phyloP scores from a whole-genome alignment of 164 flowering plant genomes.

The Umbellularia californica region DNA sequence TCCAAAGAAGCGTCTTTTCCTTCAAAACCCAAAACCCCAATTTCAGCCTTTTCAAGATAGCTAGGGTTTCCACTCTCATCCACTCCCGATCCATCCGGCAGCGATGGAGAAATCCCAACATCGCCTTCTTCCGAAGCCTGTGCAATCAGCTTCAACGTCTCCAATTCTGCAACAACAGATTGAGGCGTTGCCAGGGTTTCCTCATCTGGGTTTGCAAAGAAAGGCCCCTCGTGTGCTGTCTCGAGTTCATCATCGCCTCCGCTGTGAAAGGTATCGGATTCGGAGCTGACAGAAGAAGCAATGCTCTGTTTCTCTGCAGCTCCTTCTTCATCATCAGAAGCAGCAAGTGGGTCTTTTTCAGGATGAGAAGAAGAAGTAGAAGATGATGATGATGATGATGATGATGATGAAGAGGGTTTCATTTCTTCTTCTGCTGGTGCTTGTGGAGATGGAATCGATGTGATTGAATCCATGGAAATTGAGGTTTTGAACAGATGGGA shows the following conservation, averaged over 20 bases:
- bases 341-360: slow-evolving; percentile 38
- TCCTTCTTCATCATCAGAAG: slow-evolving; percentile 15
- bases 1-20: slow-evolving; percentile 5
- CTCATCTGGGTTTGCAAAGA: slow-evolving; percentile 32
- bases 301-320: not conserved
- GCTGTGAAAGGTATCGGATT: slow-evolving; percentile 40
- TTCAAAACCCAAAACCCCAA: slow-evolving; percentile 13
- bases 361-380: slow-evolving; percentile 33
- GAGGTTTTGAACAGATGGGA: slow-evolving; percentile 2
- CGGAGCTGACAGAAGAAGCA: slow-evolving; percentile 10
- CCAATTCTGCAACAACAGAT: slow-evolving; percentile 2
- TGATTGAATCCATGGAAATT: slow-evolving; percentile 28
- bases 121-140: slow-evolving; percentile 31
- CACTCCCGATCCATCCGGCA: not conserved
- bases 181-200: slow-evolving; percentile 21
- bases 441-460: slow-evolving; percentile 7
- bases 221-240: slow-evolving; percentile 39
- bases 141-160: slow-evolving; percentile 25
- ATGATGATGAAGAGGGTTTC: not conserved
- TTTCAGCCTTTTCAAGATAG: not conserved
- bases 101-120: slow-evolving; percentile 19
- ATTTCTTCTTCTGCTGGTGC: slow-evolving; percentile 1
- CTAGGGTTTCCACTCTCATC: not conserved
- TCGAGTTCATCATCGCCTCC: slow-evolving; percentile 63
- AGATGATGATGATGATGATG: slow-evolving; percentile 5